phyloP scores from a whole-genome alignment of 2,329 filamentous ascomycete species.

The Penicillium brasilianum region DNA sequence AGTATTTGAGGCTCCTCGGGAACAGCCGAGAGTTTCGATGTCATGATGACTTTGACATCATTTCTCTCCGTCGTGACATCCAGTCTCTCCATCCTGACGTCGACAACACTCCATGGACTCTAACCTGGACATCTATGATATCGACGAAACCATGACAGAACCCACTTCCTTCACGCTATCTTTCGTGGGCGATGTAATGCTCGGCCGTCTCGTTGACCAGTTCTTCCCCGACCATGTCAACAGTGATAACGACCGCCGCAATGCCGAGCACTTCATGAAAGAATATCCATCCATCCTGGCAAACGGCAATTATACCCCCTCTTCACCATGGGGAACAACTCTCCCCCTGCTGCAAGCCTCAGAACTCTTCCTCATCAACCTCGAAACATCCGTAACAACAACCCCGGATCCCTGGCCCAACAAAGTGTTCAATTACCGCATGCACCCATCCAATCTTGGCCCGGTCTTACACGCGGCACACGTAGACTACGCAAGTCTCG shows the following conservation, averaged over 20 bases:
- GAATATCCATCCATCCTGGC: conserved; percentile 27
- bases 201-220: conserved; percentile 49
- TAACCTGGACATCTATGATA: not conserved
- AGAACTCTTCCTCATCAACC: conserved; percentile 47
- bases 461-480: conserved; percentile 37
- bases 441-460: conserved; percentile 45
- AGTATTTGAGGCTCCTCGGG: not conserved
- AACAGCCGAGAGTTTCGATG: conserved; percentile 11
- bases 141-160: conserved; percentile 8
- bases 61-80: not conserved
- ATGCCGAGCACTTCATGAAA: conserved; percentile 26
- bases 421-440: conserved; percentile 50
- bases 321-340: conserved; percentile 44
- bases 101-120: not conserved
- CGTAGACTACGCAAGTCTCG: conserved; percentile 43
- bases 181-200: conserved; percentile 49
- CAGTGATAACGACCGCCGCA: conserved; percentile 32
- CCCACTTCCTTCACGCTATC: conserved; percentile 35
- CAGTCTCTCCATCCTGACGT: not conserved
- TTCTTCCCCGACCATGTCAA: conserved; percentile 43
- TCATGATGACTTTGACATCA: conserved; percentile 22
- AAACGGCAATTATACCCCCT: conserved; percentile 29
- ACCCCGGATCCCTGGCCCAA: conserved; percentile 40
- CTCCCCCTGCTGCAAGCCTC: conserved; percentile 39
- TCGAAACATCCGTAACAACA: conserved; percentile 47